A percentile compares a stretch with the other conserved stretches of the same genome.
Evolutionary conservation across 2,329 filamentous ascomycete species (phyloP).

Genomic region (Ophiostoma triangulosporum): DNA sequence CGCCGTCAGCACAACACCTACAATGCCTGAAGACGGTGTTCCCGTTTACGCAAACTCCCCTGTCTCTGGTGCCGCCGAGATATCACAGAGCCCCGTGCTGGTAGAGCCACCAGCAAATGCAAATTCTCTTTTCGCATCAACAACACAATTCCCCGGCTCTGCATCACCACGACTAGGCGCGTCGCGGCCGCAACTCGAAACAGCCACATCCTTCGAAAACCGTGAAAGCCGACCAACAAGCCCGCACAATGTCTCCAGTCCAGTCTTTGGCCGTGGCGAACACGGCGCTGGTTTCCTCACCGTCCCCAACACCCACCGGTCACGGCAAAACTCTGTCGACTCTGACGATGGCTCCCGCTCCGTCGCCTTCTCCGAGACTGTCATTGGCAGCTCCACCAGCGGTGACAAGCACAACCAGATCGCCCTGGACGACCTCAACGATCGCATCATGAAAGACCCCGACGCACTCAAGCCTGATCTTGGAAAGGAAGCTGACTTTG

Average conservation of each 20-base stretch:
- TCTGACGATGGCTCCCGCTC: constrained; percentile 49
- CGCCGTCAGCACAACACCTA: constrained; percentile 21
- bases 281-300: constrained; percentile 41
- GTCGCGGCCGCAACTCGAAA: constrained; percentile 31
- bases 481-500: constrained; percentile 63
- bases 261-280: constrained; percentile 34
- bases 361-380: constrained; percentile 45
- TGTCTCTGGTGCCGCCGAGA: constrained; percentile 25
- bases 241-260: constrained; percentile 57
- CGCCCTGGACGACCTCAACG: constrained; percentile 22
- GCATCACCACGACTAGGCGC: constrained; percentile 2
- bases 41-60: constrained; percentile 20
- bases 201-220: constrained; percentile 50
- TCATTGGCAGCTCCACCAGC: constrained; percentile 36
- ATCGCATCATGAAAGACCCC: constrained; percentile 48
- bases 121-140: background rate
- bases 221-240: constrained; percentile 55
- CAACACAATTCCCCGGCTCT: background rate
- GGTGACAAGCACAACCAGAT: constrained; percentile 22
- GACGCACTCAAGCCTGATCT: constrained; percentile 63
- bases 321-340: constrained; percentile 56
- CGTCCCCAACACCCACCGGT: constrained; percentile 48
- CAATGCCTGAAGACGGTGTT: constrained; percentile 21
- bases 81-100: constrained; percentile 22
- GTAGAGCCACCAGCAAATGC: background rate